Percentiles rank a stretch among this genome's conserved stretches.
Conservation (phyloP, 129 eudicot species). For the Artemisia argyi region DNA sequence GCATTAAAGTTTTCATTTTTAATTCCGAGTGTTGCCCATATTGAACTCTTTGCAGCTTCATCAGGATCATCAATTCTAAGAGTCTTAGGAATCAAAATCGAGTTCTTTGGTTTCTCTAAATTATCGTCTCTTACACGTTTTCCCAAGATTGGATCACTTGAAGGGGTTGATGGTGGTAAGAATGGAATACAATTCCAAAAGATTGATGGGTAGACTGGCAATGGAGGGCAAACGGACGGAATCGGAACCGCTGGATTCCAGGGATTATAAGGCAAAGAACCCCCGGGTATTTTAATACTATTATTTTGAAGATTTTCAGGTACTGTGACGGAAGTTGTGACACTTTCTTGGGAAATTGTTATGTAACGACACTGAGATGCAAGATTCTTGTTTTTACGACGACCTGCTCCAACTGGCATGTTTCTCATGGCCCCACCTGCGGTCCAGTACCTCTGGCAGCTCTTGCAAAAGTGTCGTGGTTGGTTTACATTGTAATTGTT, state of each 20-base stretch:
- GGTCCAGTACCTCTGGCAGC: conserved; percentile 97
- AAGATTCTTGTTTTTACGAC: conserved; percentile 73
- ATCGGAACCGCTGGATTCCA: conserved; percentile 56
- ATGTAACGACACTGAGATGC: neutral
- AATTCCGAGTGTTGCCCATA: conserved; percentile 87
- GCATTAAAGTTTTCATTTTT: conserved; percentile 67
- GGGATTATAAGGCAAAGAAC: conserved; percentile 54
- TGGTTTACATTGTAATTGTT: conserved; percentile 87
- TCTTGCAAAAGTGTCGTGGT: conserved; percentile 90
- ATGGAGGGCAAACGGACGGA: conserved; percentile 53
- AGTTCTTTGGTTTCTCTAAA: conserved; percentile 33
- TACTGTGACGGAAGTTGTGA: conserved; percentile 33
- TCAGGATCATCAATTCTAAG: conserved; percentile 93
- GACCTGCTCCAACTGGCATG: conserved; percentile 91
- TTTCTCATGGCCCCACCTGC: conserved; percentile 96
- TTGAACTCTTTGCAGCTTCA: conserved; percentile 94
- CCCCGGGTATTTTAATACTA: conserved; percentile 43
- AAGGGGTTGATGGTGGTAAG: conserved; percentile 43
- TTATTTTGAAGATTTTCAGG: conserved; percentile 32
- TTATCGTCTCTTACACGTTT: conserved; percentile 61
- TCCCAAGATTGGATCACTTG: conserved; percentile 56
- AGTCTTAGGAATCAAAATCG: conserved; percentile 73
- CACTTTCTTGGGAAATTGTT: neutral
- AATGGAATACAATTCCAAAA: conserved; percentile 71
- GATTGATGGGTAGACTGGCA: conserved; percentile 66